A percentile compares a stretch with the other conserved stretches of the same genome.
These are phyloP conservation scores for Dactylellina leptospora DNA, from an alignment of 2,329 filamentous ascomycete species.

Conservation along the genomic window DNA sequence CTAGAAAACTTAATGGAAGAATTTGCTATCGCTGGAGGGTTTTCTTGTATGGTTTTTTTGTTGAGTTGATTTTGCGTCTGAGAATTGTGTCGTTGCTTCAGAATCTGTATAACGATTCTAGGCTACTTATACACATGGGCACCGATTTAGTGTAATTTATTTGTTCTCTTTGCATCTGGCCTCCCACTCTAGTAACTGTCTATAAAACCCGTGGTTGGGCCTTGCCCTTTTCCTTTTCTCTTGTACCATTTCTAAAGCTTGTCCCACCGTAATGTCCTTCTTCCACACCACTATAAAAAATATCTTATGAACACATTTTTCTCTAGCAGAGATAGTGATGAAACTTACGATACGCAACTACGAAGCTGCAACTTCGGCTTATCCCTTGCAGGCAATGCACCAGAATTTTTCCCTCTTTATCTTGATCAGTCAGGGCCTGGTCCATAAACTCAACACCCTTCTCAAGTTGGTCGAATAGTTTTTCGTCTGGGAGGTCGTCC, in stretches of 20 bases:
- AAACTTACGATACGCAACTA: constrained; percentile 45
- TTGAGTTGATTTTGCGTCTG: too few species aligned
- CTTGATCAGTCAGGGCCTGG: background rate
- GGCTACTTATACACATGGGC: too few species aligned
- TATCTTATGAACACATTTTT: too few species aligned
- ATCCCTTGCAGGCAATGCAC: constrained; percentile 48
- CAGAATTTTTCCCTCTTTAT: constrained; percentile 9
- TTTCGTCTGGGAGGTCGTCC: constrained; percentile 35
- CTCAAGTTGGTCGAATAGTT: constrained; percentile 30
- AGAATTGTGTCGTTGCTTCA: too few species aligned
- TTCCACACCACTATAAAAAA: constrained; percentile 43
- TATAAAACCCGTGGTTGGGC: constrained; percentile 43
- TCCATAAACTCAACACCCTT: constrained; percentile 34
- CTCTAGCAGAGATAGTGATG: background rate
- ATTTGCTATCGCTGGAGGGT: too few species aligned
- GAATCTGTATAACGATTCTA: too few species aligned
- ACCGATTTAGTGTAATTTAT: too few species aligned
- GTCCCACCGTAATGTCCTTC: constrained; percentile 24
- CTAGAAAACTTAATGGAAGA: too few species aligned
- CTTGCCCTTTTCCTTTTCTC: constrained; percentile 46
- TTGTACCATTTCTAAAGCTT: constrained; percentile 33
- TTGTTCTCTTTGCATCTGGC: constrained; percentile 15
- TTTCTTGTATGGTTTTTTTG: too few species aligned
- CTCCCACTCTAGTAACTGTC: constrained; percentile 46
- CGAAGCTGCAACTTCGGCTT: constrained; percentile 45